Evolutionary conservation across 2,329 filamentous ascomycete genomes (phyloP), one percentile per base, ranked within the genome.

Genomic region (Alternaria solani): DNA sequence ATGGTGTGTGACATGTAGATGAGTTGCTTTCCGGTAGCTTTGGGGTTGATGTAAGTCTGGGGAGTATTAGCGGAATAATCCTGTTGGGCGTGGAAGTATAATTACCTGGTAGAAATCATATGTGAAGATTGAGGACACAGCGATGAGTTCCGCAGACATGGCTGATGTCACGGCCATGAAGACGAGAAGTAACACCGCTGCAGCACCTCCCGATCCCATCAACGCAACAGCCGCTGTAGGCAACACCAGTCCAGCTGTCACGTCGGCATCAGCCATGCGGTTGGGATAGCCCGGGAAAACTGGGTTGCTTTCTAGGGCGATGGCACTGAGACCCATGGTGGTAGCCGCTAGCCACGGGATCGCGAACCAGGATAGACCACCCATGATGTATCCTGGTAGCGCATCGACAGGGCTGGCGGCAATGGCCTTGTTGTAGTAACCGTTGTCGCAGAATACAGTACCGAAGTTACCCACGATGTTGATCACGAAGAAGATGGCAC

Each of bases 381-480:
- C 93, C 63, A 94, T 86, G 55, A 97, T 89, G 73, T 97, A 97
- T 18, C 93, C 93, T 0, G 93, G 93, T 2, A 97, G 86, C 0
- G 93, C 94, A 62, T 94, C 89, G 0, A 94, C 90, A 1, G 93
- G 93, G 23, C 88, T 90, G 0, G 94, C 93, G 7, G 94, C 92
- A 70, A 97, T 96, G 32, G 93, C 93, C 79, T 96, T 96, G 84
- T 96, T 96, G 81, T 93, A 96, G 81, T 96, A 96, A 52, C 79
- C 89, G 66, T 94, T 94, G 73, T 96, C 93, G 44, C 93, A 84
- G 81, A 96, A 96, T 4, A 96, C 91, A 1, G 91, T 93, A 6
- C 83, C 90, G 61, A 94, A 95, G 79, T 94, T 94, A 41, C 92
- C 92, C 36, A 94, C 90, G 48, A 92, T 89, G 79, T 96, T 96